Evolutionary conservation across 495 filamentous ascomycete genomes (phyloP).

Genomic region (Penicillium simplicissimum): DNA sequence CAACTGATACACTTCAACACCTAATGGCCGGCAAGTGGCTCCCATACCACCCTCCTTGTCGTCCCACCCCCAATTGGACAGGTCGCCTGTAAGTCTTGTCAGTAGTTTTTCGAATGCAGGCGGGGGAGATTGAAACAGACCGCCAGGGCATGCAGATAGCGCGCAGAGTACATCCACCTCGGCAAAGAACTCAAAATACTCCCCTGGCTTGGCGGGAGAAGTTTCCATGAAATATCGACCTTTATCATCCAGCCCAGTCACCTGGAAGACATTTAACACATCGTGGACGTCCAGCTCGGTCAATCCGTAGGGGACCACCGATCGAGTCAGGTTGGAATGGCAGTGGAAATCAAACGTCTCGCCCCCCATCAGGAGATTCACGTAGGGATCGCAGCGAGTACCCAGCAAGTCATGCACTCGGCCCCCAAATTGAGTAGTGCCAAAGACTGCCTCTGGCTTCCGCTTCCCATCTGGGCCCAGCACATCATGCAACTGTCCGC

Average conservation of each 20-base stretch:
- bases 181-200: slow-evolving; percentile 76
- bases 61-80: slow-evolving; percentile 75
- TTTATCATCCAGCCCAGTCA: slow-evolving; percentile 69
- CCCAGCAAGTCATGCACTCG: slow-evolving; percentile 73
- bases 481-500: slow-evolving; percentile 53
- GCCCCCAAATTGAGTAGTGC: slow-evolving; percentile 50
- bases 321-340: slow-evolving; percentile 76
- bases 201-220: slow-evolving; percentile 63
- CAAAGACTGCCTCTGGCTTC: slow-evolving; percentile 38
- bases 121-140: slow-evolving; percentile 27
- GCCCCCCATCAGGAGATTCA: slow-evolving; percentile 69
- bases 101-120: slow-evolving; percentile 15
- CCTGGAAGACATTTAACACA: slow-evolving; percentile 80
- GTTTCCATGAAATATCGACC: slow-evolving; percentile 79
- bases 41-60: slow-evolving; percentile 67
- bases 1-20: slow-evolving; percentile 68
- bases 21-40: slow-evolving; percentile 69
- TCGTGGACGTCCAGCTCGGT: slow-evolving; percentile 76
- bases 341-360: slow-evolving; percentile 76
- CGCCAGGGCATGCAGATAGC: slow-evolving; percentile 61
- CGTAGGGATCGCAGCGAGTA: slow-evolving; percentile 75
- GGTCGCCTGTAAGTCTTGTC: slow-evolving; percentile 58
- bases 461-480: slow-evolving; percentile 39
- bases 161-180: slow-evolving; percentile 76
- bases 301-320: slow-evolving; percentile 65